Evolutionary conservation across 1,284 basidiomycete species (phyloP).

Genomic region (Schizopora paradoxa): DNA sequence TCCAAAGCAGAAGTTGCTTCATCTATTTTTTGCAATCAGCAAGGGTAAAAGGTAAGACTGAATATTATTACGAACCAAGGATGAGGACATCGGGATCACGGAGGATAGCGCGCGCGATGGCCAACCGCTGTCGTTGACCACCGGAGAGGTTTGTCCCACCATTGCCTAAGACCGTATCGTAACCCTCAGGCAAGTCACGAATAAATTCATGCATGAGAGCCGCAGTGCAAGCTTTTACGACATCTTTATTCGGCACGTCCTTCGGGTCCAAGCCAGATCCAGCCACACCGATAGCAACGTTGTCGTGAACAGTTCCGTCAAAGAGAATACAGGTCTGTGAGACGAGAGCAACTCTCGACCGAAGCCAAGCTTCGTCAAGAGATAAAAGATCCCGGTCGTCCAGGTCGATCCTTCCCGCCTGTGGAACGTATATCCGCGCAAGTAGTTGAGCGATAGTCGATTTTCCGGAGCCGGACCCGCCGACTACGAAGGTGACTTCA

Average conservation of each 20-base stretch:
- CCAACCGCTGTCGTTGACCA: conserved; percentile 90
- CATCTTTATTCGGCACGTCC: conserved; percentile 61
- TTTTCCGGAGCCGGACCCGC: conserved; percentile 88
- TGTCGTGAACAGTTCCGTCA: conserved; percentile 82
- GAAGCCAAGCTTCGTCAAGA: conserved; percentile 73
- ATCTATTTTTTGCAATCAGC: conserved; percentile 68
- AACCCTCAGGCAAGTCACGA: conserved; percentile 76
- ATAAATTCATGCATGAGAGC: conserved; percentile 90
- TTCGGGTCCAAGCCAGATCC: conserved; percentile 35
- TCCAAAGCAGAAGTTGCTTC: conserved; percentile 97
- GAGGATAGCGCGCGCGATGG: conserved; percentile 84
- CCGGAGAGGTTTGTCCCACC: conserved; percentile 81
- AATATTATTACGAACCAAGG: conserved; percentile 79
- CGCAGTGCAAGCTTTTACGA: conserved; percentile 77
- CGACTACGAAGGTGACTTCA: conserved; percentile 92
- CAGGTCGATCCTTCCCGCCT: conserved; percentile 60
- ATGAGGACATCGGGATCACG: conserved; percentile 88
- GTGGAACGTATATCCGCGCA: conserved; percentile 70
- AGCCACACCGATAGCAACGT: conserved; percentile 77
- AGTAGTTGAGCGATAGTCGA: conserved; percentile 86
- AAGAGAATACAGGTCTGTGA: conserved; percentile 77
- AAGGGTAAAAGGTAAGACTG: no score
- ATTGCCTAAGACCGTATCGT: conserved; percentile 77
- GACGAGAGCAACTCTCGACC: conserved; percentile 72
- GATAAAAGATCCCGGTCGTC: conserved; percentile 81